These are phyloP conservation scores for Erysimum cheiri DNA, from an alignment of 441 rosid species.

Conservation along the genomic window DNA sequence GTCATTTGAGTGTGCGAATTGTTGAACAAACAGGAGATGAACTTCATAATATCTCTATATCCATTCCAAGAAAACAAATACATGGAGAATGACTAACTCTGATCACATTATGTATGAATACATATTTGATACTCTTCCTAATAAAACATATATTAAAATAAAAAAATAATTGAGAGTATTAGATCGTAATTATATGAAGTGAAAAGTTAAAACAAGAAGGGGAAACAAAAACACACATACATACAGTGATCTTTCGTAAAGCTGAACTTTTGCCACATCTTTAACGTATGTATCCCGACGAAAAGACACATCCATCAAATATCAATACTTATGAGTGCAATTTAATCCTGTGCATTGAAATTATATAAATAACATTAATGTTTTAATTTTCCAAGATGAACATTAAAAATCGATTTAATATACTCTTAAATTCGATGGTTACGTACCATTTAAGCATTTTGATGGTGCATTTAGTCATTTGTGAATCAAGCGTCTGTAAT, in stretches of 20 bases:
- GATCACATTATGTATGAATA: not conserved
- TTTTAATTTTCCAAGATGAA: not conserved
- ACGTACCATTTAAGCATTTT: slow-evolving; percentile 59
- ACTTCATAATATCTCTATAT: not conserved
- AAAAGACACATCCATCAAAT: slow-evolving; percentile 17
- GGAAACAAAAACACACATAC: not conserved
- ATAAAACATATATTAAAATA: no score
- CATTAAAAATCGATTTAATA: not conserved
- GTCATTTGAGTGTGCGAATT: not conserved
- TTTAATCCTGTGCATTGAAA: slow-evolving; percentile 42
- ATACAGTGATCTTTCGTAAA: slow-evolving; percentile 1
- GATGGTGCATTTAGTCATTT: slow-evolving; percentile 59
- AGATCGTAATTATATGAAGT: not conserved
- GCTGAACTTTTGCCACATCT: not conserved
- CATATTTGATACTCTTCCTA: not conserved
- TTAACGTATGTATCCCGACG: not conserved
- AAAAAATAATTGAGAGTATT: not conserved
- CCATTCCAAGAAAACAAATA: not conserved
- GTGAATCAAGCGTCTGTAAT: slow-evolving; percentile 51
- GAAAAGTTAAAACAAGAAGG: not conserved
- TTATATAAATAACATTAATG: not conserved
- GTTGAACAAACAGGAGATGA: not conserved
- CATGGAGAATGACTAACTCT: not conserved
- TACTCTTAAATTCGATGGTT: not conserved
- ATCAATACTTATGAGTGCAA: slow-evolving; percentile 27